Percentiles rank a stretch among this genome's conserved stretches.
phyloP scores from a whole-genome alignment of 2,329 filamentous ascomycete genomes.

The Plectosphaerella cucumerina region DNA sequence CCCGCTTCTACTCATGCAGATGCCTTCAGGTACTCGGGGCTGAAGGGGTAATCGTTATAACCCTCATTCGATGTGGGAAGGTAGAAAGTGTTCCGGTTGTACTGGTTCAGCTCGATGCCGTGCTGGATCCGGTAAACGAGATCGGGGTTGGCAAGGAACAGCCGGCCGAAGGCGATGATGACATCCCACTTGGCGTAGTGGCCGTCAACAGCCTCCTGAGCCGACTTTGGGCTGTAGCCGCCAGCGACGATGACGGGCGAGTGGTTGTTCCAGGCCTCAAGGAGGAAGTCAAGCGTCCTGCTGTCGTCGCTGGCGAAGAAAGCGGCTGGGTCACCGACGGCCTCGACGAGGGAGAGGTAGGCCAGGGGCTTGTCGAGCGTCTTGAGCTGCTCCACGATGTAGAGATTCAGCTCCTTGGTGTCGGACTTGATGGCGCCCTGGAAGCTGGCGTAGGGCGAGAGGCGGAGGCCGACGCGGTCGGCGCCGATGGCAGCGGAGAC shows the following conservation, averaged over 20 bases:
- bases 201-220: conserved; percentile 14
- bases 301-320: conserved; percentile 5
- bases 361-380: conserved; percentile 21
- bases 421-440: conserved; percentile 16
- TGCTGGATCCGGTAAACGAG: conserved; percentile 20
- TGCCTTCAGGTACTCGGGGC: conserved; percentile 5
- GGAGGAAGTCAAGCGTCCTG: conserved; percentile 21
- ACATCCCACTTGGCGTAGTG: conserved; percentile 23
- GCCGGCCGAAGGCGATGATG: conserved; percentile 22
- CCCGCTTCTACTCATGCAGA: neutral
- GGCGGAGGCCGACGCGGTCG: conserved; percentile 30
- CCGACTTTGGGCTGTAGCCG: conserved; percentile 15
- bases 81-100: conserved; percentile 20
- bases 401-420: conserved; percentile 21
- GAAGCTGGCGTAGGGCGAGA: conserved; percentile 18
- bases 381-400: conserved; percentile 21
- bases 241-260: conserved; percentile 22
- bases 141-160: conserved; percentile 23
- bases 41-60: conserved; percentile 7
- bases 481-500: conserved; percentile 48
- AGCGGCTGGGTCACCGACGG: conserved; percentile 18
- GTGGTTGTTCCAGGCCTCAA: conserved; percentile 22
- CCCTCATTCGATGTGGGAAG: conserved; percentile 6
- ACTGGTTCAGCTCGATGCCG: conserved; percentile 15
- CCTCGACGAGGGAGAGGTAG: conserved; percentile 32